Evolutionary conservation across 2,329 filamentous ascomycete genomes (phyloP), one percentile per base, ranked within the genome.

Genomic region (Pyrenochaeta sp.): DNA sequence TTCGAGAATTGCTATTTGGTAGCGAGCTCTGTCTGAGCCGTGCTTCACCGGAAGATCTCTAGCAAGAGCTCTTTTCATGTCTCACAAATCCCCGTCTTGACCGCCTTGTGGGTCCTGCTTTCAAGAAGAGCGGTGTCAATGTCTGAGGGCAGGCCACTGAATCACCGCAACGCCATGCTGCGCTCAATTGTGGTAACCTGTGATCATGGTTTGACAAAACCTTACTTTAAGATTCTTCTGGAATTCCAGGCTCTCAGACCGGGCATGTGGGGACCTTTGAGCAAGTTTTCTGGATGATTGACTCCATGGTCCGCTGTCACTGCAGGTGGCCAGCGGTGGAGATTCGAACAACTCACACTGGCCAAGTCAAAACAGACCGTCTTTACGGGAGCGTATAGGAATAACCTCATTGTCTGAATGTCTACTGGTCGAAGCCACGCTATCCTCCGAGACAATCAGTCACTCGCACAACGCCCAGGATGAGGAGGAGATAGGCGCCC

Each of bases 141-240:
- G 60, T 67, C 51, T 63, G 49, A 61, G 48, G 50, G 35, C 44
- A 56, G 59, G 65, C 63, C 61, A 59, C 63, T 53, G 48, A 43
- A 44, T 58, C 46, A 32, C 22, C 14, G 35, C 46, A 47, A 51
- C 35, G 31, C 49, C 49, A 58, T 50, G 44, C 52, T 57, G 52
- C 54, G 52, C 44, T 47, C 28, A 27, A 41, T 52, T 62, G 53
- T 41, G 27, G 45, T 39, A 13, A 58, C 35, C 54, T 52, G 49
- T 50, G 51, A 44, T 24, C 41, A 24, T 17, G 44, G 29, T 31
- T 41, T 43, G 44, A 55, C 30, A 10, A 36, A 13, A 26, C n/a
- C 19, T 19, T 14, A 23, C 44, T 41, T 29, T 18, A 37, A 31
- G 37, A 21, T 14, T 20, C 36, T 58, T 60, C 55, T 56, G 45